These are phyloP conservation scores for Chlamydomonas sp. DNA, from an alignment of 139 green algal genomes.

Conservation along the genomic window DNA sequence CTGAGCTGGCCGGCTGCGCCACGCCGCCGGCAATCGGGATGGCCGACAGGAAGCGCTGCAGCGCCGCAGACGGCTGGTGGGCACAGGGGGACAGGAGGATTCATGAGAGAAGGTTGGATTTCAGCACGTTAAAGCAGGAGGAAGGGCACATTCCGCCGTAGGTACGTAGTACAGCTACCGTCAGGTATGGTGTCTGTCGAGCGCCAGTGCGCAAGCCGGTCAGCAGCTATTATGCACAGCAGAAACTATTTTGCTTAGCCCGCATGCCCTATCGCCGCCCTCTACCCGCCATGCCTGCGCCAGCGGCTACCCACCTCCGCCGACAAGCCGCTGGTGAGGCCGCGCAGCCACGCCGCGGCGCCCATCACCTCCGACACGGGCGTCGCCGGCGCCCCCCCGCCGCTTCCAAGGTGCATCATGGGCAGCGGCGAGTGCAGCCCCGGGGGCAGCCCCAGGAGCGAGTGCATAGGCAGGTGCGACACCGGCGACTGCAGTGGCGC, in stretches of 20 bases:
- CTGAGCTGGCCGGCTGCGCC: too few relatives aligned
- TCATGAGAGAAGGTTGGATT: background rate
- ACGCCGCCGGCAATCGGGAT: background rate
- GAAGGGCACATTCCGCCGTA: too few relatives aligned
- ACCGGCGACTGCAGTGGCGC: background rate
- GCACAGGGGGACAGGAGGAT: background rate
- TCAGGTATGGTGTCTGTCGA: too few relatives aligned
- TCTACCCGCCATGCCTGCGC: too few relatives aligned
- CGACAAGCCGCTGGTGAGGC: constrained; percentile 13
- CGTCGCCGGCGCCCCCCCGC: constrained; percentile 26
- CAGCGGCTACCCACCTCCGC: background rate
- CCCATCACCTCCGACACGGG: constrained; percentile 67
- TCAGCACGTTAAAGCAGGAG: background rate
- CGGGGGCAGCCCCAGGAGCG: background rate
- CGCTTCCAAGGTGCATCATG: constrained; percentile 37
- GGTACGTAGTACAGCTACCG: too few relatives aligned
- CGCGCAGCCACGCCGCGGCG: constrained; percentile 59
- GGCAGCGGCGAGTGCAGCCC: constrained; percentile 60
- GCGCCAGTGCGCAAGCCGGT: too few relatives aligned
- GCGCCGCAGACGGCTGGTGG: constrained; percentile 34
- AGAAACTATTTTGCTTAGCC: too few relatives aligned
- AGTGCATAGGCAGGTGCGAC: background rate
- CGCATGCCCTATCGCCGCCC: too few relatives aligned
- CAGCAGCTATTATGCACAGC: too few relatives aligned
- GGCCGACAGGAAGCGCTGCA: constrained; percentile 43